Conservation (phyloP, 352 stramenopile genomes). For the Globisporangium echinulatum region DNA sequence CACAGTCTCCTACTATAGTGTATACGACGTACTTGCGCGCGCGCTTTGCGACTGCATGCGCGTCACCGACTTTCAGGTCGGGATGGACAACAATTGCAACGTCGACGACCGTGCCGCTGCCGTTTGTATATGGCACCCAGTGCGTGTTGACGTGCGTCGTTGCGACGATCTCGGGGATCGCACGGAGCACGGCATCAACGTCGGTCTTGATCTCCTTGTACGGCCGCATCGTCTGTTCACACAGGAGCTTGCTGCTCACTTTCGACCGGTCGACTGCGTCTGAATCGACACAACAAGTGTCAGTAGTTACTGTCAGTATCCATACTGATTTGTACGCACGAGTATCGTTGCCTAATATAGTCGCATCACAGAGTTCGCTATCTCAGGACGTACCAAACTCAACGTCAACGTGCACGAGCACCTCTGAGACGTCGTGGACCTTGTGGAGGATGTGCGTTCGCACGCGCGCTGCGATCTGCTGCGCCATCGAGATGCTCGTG, state of each 20-base stretch:
- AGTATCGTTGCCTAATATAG: too few species aligned
- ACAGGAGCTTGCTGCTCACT: constrained; percentile 21
- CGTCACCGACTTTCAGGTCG: constrained; percentile 70
- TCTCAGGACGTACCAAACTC: constrained; percentile 36
- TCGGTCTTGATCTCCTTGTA: constrained; percentile 74
- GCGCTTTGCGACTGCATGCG: constrained; percentile 62
- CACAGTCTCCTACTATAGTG: not conserved
- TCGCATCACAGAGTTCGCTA: too few species aligned
- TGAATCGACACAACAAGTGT: constrained; percentile 5
- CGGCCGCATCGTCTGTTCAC: constrained; percentile 58
- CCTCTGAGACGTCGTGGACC: constrained; percentile 77
- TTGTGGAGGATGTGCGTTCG: constrained; percentile 61
- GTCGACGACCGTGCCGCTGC: constrained; percentile 65
- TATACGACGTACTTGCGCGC: constrained; percentile 45
- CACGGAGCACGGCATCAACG: constrained; percentile 48
- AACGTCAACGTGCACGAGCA: constrained; percentile 84
- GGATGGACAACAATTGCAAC: constrained; percentile 72
- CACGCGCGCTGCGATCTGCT: constrained; percentile 63
- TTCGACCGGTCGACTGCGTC: constrained; percentile 15
- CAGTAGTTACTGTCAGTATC: too few species aligned
- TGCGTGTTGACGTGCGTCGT: constrained; percentile 82
- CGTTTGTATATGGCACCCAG: constrained; percentile 57
- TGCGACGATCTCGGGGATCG: constrained; percentile 59
- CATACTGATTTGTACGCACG: not conserved
- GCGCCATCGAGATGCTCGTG: constrained; percentile 80